Base-by-base conservation (phyloP, 129 eudicot genomes). In the Tagetes erecta region DNA sequence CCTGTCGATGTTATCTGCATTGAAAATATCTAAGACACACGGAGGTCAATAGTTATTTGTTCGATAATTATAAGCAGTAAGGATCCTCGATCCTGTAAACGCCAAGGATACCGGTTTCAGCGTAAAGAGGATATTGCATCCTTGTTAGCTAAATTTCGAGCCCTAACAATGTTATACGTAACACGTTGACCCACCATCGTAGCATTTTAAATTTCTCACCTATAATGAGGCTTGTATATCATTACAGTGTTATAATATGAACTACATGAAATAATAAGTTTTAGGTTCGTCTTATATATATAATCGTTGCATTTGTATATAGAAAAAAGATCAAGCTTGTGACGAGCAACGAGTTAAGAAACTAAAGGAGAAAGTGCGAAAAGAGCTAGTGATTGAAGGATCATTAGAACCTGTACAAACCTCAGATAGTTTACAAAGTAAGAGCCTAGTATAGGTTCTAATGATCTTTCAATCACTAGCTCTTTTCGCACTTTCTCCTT, bases 171-270 rank as follows among this genome's bases (percentile, higher is more conserved):
- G 59, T 41, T 64, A 46, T 45, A 8, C 86, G 89, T 20, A 87
- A 83, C 13, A 60, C 83, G 1, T 80, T 84, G 9, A 78, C 72
- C 51, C 82, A 82, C 75, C 75, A 80, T 10, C 80, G 81, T 6
- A 83, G 86, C 72, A 42, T 87, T 3, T 87, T 63, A 72, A 38
- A 14, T 84, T 87, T 71, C 72, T 55, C 49, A 36, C 72, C 0
- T 81, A 81, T 71, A 64, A 60, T 47, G 3, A 52, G 82, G 82
- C 64, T 49, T 6, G 13, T 55, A 27, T 4, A 36, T 10, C 31
- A 12, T 3, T n/a, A 8, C 2, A 8, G 9, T 47, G 6, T 11
- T 36, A 10, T 60, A 36, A 36, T 14, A n/a, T 36, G 62, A 46
- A 6, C 6, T 44, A 44, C 10, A 2, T 2, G 10, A 11, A 33